phyloP scores from a whole-genome alignment of 108 stramenopile species.

The Stephanodiscus triporus region DNA sequence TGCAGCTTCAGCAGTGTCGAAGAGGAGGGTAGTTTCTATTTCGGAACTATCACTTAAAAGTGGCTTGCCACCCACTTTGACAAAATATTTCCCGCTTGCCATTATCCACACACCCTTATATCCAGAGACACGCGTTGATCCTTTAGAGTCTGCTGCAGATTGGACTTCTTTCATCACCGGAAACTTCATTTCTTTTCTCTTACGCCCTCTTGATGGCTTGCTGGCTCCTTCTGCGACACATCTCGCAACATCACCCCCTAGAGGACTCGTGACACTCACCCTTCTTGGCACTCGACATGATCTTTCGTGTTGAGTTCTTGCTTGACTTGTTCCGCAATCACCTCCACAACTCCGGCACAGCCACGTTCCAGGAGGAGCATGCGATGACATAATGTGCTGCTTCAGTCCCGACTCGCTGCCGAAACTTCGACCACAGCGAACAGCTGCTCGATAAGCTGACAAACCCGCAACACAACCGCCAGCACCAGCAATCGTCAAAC shows the following conservation, averaged over 20 bases:
- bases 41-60: conserved; percentile 20
- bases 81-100: conserved; percentile 67
- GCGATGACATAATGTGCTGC: conserved; percentile 74
- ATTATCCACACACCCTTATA: conserved; percentile 80
- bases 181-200: conserved; percentile 48
- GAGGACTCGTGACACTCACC: neutral
- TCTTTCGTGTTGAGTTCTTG: conserved; percentile 83
- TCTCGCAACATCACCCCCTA: conserved; percentile 29
- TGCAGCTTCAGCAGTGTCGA: conserved; percentile 73
- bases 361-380: conserved; percentile 90
- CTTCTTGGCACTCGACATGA: conserved; percentile 54
- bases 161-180: conserved; percentile 30
- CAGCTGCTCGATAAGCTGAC: conserved; percentile 68
- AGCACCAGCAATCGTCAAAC: conserved; percentile 70
- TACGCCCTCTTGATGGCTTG: conserved; percentile 42
- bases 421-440: conserved; percentile 79
- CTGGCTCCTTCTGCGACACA: conserved; percentile 37
- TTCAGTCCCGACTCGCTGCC: conserved; percentile 79
- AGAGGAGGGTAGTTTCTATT: conserved; percentile 40
- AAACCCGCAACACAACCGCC: conserved; percentile 72
- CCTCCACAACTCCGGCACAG: conserved; percentile 78
- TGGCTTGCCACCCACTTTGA: conserved; percentile 67
- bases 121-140: conserved; percentile 64
- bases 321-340: conserved; percentile 84
- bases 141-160: conserved; percentile 64